Evolutionary conservation across 164 flowering plant species (phyloP).

Genomic region (Vitis riparia): DNA sequence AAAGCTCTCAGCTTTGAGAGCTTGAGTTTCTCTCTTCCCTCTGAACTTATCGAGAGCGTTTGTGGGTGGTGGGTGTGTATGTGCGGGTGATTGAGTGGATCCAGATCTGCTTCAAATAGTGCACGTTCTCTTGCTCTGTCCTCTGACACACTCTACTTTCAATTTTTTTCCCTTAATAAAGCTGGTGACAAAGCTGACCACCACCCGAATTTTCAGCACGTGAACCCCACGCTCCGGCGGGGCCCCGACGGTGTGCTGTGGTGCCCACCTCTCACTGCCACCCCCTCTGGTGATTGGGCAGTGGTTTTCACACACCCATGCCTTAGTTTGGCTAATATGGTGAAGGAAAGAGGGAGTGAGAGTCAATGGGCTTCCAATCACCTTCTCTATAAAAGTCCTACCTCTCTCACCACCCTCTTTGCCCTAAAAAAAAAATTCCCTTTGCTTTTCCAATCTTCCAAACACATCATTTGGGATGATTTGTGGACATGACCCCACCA

Average conservation of each 20-base stretch:
- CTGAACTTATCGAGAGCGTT: constrained; percentile 4
- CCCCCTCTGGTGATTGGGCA: neutral
- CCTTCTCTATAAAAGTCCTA: neutral
- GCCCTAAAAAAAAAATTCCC: neutral
- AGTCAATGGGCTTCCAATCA: constrained; percentile 1
- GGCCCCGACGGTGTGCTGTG: neutral
- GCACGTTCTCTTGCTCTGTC: constrained; percentile 33
- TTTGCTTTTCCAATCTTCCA: neutral
- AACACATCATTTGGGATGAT: constrained; percentile 11
- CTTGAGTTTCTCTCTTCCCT: neutral
- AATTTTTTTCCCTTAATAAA: constrained; percentile 3
- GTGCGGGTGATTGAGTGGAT: constrained; percentile 25
- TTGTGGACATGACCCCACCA: constrained; percentile 12
- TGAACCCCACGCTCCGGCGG: constrained; percentile 6
- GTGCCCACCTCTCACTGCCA: too few relatives aligned
- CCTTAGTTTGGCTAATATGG: neutral
- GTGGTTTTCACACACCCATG: neutral
- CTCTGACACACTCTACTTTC: constrained; percentile 13
- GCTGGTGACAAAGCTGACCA: neutral
- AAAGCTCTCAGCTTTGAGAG: neutral
- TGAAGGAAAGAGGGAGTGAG: neutral
- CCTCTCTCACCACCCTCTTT: neutral
- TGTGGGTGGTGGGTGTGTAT: neutral
- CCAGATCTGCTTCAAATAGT: constrained; percentile 49
- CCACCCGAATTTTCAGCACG: neutral